Percentiles rank a stretch among this genome's conserved stretches.
These are phyloP conservation scores for Thielaviopsis euricoi DNA, from an alignment of 2,329 filamentous ascomycete genomes.

Conservation along the genomic window DNA sequence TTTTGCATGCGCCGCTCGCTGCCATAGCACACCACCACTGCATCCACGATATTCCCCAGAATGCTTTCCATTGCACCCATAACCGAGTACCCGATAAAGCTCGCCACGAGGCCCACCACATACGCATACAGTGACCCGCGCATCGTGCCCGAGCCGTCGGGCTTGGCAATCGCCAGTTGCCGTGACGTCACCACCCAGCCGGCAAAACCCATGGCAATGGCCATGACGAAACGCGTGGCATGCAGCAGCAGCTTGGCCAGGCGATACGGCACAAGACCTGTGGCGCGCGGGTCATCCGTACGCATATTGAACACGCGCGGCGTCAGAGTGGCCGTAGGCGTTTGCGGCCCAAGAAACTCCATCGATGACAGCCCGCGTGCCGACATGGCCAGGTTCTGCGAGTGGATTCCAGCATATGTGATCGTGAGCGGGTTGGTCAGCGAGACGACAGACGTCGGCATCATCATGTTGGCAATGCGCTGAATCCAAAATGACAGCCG, in stretches of 20 bases:
- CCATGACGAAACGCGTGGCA: conserved; percentile 81
- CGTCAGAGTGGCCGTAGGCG: conserved; percentile 56
- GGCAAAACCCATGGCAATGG: conserved; percentile 73
- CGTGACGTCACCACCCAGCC: conserved; percentile 93
- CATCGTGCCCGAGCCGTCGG: conserved; percentile 31
- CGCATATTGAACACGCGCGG: conserved; percentile 32
- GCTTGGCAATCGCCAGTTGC: conserved; percentile 47
- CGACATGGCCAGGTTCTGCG: conserved; percentile 60
- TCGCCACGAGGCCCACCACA: conserved; percentile 78
- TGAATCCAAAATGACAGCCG: conserved; percentile 49
- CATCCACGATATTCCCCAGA: conserved; percentile 72
- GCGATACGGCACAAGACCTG: conserved; percentile 64
- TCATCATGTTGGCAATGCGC: conserved; percentile 59
- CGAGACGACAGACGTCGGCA: conserved; percentile 71
- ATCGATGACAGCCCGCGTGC: conserved; percentile 69
- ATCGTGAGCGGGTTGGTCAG: conserved; percentile 83
- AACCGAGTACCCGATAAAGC: conserved; percentile 88
- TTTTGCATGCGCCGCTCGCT: conserved; percentile 61
- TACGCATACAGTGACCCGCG: conserved; percentile 87
- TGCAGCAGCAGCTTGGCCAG: conserved; percentile 84
- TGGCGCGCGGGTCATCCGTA: conserved; percentile 18
- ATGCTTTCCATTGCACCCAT: conserved; percentile 83
- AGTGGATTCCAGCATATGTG: conserved; percentile 89
- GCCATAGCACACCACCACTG: conserved; percentile 82
- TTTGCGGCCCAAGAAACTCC: conserved; percentile 57